A percentile compares a stretch with the other conserved stretches of the same genome.
Conservation (phyloP, 2,329 filamentous ascomycete genomes). For the Trichoderma afroharzianum region DNA sequence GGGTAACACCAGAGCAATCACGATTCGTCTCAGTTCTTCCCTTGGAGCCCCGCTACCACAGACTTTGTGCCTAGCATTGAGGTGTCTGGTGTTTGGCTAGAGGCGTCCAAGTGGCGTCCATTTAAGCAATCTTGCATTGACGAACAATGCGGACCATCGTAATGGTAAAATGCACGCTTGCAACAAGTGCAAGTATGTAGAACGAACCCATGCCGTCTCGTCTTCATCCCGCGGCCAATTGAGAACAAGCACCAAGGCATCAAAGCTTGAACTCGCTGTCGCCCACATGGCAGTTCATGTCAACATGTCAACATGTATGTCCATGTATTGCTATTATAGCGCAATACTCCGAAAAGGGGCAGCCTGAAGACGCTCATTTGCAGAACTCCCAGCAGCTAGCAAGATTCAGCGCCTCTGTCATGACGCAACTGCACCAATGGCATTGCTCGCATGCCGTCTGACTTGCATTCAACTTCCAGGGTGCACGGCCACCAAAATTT, state of each 20-base stretch:
- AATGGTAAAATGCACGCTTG: not conserved
- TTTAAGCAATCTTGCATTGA: not conserved
- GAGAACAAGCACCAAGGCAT: not conserved
- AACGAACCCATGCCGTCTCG: not conserved
- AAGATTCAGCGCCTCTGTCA: not conserved
- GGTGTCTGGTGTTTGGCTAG: not conserved
- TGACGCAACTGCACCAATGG: conserved; percentile 15
- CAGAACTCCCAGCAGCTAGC: not conserved
- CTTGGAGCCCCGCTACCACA: not conserved
- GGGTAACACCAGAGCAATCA: not conserved
- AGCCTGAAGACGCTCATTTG: conserved; percentile 3
- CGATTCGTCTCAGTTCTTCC: not conserved
- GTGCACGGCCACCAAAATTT: not conserved
- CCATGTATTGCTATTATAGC: no score
- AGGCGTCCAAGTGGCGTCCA: not conserved
- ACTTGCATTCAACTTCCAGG: conserved; percentile 8
- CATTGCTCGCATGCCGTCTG: not conserved
- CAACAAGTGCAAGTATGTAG: not conserved
- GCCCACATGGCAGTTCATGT: not conserved
- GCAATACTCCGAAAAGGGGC: not conserved
- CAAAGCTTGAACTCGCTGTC: not conserved
- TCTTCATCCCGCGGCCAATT: not conserved
- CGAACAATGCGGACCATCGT: not conserved
- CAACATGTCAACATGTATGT: not conserved
- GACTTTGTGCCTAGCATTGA: not conserved